Percentiles rank a stretch among this genome's conserved stretches.
Evolutionary conservation across 169 alveolate genomes (phyloP).

Genomic region (Eimeria acervulina): DNA sequence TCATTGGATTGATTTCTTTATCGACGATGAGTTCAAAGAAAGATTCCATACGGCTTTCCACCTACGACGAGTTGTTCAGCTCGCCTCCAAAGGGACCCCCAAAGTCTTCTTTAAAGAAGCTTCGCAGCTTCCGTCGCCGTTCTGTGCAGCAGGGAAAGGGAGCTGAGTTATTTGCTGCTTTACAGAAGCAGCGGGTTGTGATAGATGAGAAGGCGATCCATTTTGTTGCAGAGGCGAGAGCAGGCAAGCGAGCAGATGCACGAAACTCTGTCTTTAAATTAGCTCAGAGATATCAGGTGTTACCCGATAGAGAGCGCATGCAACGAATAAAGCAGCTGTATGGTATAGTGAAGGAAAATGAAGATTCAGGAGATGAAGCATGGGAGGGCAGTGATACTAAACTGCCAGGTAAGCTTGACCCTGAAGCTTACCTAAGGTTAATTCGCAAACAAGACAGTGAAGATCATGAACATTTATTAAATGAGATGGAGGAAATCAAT

Average conservation of each 20-base stretch:
- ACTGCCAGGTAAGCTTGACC: constrained; percentile 61
- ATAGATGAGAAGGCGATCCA: constrained; percentile 88
- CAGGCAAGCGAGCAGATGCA: constrained; percentile 87
- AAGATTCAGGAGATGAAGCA: constrained; percentile 87
- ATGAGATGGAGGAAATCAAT: constrained; percentile 66
- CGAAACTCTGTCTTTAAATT: constrained; percentile 87
- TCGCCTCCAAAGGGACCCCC: neutral
- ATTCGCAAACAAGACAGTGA: constrained; percentile 19
- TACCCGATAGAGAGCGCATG: constrained; percentile 86
- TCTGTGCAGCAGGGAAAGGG: constrained; percentile 32
- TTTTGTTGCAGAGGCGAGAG: constrained; percentile 86
- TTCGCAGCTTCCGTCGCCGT: constrained; percentile 15
- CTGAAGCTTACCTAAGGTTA: neutral
- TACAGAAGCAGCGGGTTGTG: constrained; percentile 85
- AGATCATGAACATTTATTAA: constrained; percentile 71
- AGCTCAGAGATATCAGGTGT: constrained; percentile 84
- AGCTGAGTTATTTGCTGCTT: constrained; percentile 59
- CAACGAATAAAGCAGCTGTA: constrained; percentile 84
- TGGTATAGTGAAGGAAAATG: constrained; percentile 86
- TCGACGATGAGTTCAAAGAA: neutral
- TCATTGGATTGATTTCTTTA: no score
- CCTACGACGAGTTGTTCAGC: constrained; percentile 66
- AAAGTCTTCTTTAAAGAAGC: constrained; percentile 34
- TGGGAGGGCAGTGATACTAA: constrained; percentile 84
- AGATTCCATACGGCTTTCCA: constrained; percentile 57